Evolutionary conservation across 2,329 filamentous ascomycete species (phyloP).

Genomic region (Phoma sp.): DNA sequence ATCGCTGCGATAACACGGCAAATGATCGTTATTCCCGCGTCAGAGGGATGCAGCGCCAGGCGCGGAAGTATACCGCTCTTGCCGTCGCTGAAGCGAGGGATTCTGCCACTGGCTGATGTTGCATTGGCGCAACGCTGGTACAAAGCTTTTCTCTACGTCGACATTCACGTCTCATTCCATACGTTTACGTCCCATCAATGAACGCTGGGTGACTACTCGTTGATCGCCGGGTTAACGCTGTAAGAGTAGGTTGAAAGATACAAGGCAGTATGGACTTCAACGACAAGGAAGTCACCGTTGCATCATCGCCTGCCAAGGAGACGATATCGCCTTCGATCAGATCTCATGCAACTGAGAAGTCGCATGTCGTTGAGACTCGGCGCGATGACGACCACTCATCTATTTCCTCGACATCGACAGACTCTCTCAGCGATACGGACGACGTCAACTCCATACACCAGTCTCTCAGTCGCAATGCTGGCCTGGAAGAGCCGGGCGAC

Average conservation of each 20-base stretch:
- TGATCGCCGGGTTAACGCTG: slow-evolving; percentile 1
- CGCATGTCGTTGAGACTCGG: not conserved
- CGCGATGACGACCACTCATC: slow-evolving; percentile 32
- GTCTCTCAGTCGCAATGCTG: slow-evolving; percentile 44
- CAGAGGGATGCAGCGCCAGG: not conserved
- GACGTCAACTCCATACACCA: slow-evolving; percentile 40
- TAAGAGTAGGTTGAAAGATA: not conserved
- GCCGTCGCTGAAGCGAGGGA: slow-evolving; percentile 8
- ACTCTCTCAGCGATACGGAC: slow-evolving; percentile 27
- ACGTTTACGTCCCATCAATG: not conserved
- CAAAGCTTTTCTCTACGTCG: slow-evolving; percentile 7
- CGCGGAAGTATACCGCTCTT: slow-evolving; percentile 13
- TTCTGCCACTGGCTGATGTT: slow-evolving; percentile 10
- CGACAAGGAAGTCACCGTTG: slow-evolving; percentile 19
- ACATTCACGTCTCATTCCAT: not conserved
- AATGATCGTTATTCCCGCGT: slow-evolving; percentile 7
- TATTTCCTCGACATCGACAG: slow-evolving; percentile 34
- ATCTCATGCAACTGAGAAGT: not conserved
- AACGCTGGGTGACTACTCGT: not conserved
- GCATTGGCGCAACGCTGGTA: slow-evolving; percentile 14
- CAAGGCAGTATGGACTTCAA: slow-evolving; percentile 1
- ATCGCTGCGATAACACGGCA: slow-evolving; percentile 9
- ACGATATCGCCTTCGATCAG: slow-evolving; percentile 6
- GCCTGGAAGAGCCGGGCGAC: slow-evolving; percentile 35
- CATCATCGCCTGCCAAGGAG: slow-evolving; percentile 10